These are phyloP conservation scores for Mycena crocata DNA, from an alignment of 768 basidiomycete genomes.

Conservation along the genomic window DNA sequence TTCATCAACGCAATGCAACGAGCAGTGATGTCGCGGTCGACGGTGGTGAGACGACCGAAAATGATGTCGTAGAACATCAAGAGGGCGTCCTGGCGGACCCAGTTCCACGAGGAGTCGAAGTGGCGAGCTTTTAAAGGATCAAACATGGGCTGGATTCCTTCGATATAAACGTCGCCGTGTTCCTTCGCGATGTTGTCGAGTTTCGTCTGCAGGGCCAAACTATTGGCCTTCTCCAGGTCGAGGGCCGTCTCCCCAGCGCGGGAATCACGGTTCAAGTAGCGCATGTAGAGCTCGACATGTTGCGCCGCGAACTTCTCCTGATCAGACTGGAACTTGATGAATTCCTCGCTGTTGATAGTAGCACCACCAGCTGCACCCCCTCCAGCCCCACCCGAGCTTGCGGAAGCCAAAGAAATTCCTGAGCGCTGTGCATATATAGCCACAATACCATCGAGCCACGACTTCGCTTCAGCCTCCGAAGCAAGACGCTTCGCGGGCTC, in stretches of 20 bases:
- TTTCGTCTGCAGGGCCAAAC: slow-evolving; percentile 79
- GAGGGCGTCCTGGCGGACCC: slow-evolving; percentile 97
- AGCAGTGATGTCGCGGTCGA: slow-evolving; percentile 96
- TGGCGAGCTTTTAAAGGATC: slow-evolving; percentile 96
- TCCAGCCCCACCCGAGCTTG: slow-evolving; percentile 69
- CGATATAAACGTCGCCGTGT: slow-evolving; percentile 93
- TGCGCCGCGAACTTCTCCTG: slow-evolving; percentile 93
- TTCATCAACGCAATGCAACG: slow-evolving; percentile 98
- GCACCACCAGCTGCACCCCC: slow-evolving; percentile 80
- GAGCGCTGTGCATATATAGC: slow-evolving; percentile 88
- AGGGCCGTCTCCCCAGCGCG: slow-evolving; percentile 91
- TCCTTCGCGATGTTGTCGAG: slow-evolving; percentile 91
- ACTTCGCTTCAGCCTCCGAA: slow-evolving; percentile 91
- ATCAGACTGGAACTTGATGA: slow-evolving; percentile 94
- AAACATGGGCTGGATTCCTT: slow-evolving; percentile 95
- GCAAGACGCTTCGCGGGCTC: slow-evolving; percentile 95
- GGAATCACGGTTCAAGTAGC: slow-evolving; percentile 94
- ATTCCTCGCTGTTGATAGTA: slow-evolving; percentile 97
- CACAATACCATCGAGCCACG: slow-evolving; percentile 92
- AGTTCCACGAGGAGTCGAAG: slow-evolving; percentile 99
- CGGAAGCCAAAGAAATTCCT: slow-evolving; percentile 85
- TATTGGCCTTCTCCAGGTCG: slow-evolving; percentile 86
- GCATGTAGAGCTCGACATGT: slow-evolving; percentile 96
- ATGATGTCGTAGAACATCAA: slow-evolving; percentile 99
- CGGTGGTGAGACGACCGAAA: slow-evolving; percentile 91